Percentiles rank a stretch among this genome's conserved stretches.
These are phyloP conservation scores for Raddia distichophylla DNA, from an alignment of 176 grass and related monocot species.

Conservation along the genomic window DNA sequence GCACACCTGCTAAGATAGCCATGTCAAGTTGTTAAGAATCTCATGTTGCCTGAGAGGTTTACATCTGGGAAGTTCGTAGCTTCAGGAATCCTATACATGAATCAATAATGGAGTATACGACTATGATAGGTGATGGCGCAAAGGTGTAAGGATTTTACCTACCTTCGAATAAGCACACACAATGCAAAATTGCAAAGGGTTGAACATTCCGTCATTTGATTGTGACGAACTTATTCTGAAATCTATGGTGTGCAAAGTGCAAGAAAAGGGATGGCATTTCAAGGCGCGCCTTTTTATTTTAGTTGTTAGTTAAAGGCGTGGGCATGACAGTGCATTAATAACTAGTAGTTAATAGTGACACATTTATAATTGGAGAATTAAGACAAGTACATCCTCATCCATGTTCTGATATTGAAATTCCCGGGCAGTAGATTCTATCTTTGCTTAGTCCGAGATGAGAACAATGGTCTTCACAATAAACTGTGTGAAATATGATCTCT, in stretches of 20 bases:
- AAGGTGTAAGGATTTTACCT: neutral
- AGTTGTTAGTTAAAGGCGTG: neutral
- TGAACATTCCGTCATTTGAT: neutral
- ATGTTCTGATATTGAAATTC: conserved; percentile 32
- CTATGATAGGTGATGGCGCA: conserved; percentile 15
- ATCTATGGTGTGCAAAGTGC: conserved; percentile 9
- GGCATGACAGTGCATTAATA: neutral
- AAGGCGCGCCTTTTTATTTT: neutral
- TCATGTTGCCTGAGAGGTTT: no score
- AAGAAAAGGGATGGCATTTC: conserved; percentile 11
- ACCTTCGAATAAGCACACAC: conserved; percentile 9
- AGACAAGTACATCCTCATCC: neutral
- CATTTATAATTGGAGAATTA: conserved; percentile 27
- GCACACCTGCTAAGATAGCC: no score
- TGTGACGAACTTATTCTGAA: conserved; percentile 17
- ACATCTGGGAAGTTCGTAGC: no score
- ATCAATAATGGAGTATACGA: neutral
- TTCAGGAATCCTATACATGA: no score
- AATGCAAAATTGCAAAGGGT: conserved; percentile 10
- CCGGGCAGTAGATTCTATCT: conserved; percentile 15
- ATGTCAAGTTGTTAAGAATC: no score
- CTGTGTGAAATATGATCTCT: conserved; percentile 14
- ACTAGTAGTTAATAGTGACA: neutral
- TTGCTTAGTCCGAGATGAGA: conserved; percentile 8
- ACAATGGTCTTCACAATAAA: conserved; percentile 14